Base-by-base conservation (phyloP, 331 rosid species). In the Saraca asoca region DNA sequence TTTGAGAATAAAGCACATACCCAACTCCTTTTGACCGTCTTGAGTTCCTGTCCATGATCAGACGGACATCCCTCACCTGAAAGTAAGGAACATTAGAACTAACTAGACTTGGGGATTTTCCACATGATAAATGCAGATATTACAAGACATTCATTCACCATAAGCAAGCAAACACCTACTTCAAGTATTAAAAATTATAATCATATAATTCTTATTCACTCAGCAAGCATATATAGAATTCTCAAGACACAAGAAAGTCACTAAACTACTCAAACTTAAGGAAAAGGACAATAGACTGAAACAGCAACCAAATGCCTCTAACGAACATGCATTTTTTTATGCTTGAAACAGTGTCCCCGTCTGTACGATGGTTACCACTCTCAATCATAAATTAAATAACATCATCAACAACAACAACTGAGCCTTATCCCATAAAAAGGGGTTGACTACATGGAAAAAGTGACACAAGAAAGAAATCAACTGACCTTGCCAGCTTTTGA, bases 11-110 rank as follows among this genome's bases (percentile, higher is more conserved):
- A 49, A 76, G 71, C 72, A 75, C 98, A 82, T 90, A 93, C 98
- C 98, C 98, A 81, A 93, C 98, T 82, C 98, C 98, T 78, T 93
- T 93, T 51, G 98, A 93, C 49, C 98, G 87, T 80, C 97, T 93
- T 57, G 98, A 93, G 73, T 93, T 90, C 88, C 98, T 84, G 85
- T 93, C 98, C 98, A 93, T 93, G 80, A 93, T 93, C 81, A 93
- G 83, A 60, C 98, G 93, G n/a, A 93, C 98, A 83, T 93, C 98
- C 74, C 98, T 90, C 75, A 93, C 97, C 98, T 93, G 82, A 78
- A 81, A 71, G 62, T 12, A 43, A n/a, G 65, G 50, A 76, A 75
- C 57, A 45, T 20, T 59, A 46, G 55, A 73, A 62, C 15, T 48
- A 46, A 34, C 51, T 15, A 39, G 2, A 43, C 10, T 41, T 8